A percentile compares a stretch with the other conserved stretches of the same genome.
Evolutionary conservation across 257 asterid genomes (phyloP).

Genomic region (Salvia miltiorrhiza): DNA sequence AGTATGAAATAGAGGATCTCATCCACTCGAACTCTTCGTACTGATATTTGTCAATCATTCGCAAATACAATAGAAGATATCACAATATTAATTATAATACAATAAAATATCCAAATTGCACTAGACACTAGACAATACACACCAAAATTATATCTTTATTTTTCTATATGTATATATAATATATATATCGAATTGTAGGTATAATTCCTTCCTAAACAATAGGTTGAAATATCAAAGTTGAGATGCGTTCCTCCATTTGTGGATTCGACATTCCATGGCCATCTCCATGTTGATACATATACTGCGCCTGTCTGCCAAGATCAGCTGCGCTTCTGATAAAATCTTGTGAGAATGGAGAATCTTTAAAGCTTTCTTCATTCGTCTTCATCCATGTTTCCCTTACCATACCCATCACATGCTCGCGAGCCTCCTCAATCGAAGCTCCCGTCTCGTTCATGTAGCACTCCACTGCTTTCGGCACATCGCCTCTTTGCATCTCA

Average conservation of each 20-base stretch:
- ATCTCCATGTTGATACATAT: slow-evolving; percentile 5
- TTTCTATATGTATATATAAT: too few relatives aligned
- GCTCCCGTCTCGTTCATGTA: slow-evolving; percentile 6
- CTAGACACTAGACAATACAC: too few relatives aligned
- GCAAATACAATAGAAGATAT: too few relatives aligned
- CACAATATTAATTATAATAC: too few relatives aligned
- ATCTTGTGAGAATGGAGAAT: not conserved
- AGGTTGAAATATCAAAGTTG: not conserved
- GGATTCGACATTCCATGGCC: not conserved
- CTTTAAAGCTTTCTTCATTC: not conserved
- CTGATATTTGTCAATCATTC: too few relatives aligned
- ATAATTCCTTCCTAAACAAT: too few relatives aligned
- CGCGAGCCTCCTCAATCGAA: not conserved
- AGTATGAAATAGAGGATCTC: too few relatives aligned
- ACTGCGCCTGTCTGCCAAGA: slow-evolving; percentile 12
- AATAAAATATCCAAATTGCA: too few relatives aligned
- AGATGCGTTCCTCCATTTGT: not conserved
- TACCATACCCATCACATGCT: not conserved
- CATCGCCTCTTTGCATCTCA: slow-evolving; percentile 14
- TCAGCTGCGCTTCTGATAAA: not conserved
- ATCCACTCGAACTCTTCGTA: too few relatives aligned
- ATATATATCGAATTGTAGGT: too few relatives aligned
- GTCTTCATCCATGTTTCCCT: not conserved
- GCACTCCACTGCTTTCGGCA: slow-evolving; percentile 4
- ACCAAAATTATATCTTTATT: too few relatives aligned